Percentiles rank a stretch among this genome's conserved stretches.
These are phyloP conservation scores for Auricularia sp. DNA, from an alignment of 768 basidiomycete species.

Conservation along the genomic window DNA sequence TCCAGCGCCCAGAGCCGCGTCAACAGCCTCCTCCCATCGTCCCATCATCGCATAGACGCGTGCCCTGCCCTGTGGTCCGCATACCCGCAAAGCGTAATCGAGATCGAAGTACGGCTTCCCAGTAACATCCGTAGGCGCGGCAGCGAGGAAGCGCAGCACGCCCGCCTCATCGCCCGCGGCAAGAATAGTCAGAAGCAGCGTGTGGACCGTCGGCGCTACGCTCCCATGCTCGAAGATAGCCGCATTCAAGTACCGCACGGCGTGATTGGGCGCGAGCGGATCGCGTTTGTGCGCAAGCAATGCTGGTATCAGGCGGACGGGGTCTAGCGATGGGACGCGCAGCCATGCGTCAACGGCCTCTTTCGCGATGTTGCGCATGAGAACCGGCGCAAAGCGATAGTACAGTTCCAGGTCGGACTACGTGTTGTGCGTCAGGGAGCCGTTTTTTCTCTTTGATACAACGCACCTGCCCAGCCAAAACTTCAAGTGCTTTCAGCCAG, in stretches of 20 bases:
- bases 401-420: slow-evolving; percentile 82
- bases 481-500: slow-evolving; percentile 83
- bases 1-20: slow-evolving; percentile 86
- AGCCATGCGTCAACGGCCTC: slow-evolving; percentile 92
- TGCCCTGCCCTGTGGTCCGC: slow-evolving; percentile 69
- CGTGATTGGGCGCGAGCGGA: slow-evolving; percentile 70
- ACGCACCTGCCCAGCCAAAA: slow-evolving; percentile 78
- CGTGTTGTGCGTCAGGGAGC: background rate
- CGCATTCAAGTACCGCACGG: slow-evolving; percentile 79
- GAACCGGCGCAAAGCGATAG: slow-evolving; percentile 82
- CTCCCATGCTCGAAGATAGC: slow-evolving; percentile 73
- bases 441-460: slow-evolving; percentile 1
- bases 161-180: slow-evolving; percentile 65
- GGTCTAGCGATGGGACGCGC: slow-evolving; percentile 68
- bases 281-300: slow-evolving; percentile 73
- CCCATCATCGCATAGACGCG: slow-evolving; percentile 98
- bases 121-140: slow-evolving; percentile 70
- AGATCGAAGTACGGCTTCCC: slow-evolving; percentile 90
- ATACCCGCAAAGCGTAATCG: slow-evolving; percentile 90
- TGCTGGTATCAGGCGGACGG: slow-evolving; percentile 79
- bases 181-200: slow-evolving; percentile 83
- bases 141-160: slow-evolving; percentile 70
- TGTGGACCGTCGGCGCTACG: slow-evolving; percentile 82
- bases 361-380: slow-evolving; percentile 78
- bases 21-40: slow-evolving; percentile 91